These are phyloP conservation scores for Diaporthe vexans DNA, from an alignment of 2,329 filamentous ascomycete genomes.

Conservation along the genomic window DNA sequence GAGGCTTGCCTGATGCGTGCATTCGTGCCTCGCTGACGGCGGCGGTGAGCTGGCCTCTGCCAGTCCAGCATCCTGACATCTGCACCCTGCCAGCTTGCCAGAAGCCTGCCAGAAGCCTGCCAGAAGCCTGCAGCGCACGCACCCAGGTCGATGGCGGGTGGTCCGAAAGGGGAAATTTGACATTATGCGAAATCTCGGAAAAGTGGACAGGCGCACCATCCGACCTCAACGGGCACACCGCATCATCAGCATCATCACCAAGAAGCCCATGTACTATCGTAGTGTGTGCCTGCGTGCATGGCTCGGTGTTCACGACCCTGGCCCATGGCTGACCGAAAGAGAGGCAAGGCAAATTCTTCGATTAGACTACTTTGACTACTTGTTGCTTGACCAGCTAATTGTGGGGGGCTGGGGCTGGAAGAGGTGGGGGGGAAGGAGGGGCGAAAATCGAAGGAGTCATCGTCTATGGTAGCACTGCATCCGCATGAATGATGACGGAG, in stretches of 20 bases:
- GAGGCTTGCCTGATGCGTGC: slow-evolving; percentile 15
- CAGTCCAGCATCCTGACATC: neutral
- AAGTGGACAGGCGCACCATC: slow-evolving; percentile 35
- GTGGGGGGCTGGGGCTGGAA: slow-evolving; percentile 25
- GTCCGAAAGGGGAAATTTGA: slow-evolving; percentile 28
- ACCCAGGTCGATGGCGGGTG: slow-evolving; percentile 20
- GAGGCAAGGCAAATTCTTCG: slow-evolving; percentile 1
- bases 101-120: neutral
- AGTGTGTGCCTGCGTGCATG: no score
- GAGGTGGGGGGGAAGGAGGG: neutral
- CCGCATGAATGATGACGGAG: slow-evolving; percentile 32
- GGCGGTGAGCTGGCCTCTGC: slow-evolving; percentile 14
- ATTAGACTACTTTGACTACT: no score
- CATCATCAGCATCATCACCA: slow-evolving; percentile 10
- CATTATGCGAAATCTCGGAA: slow-evolving; percentile 23
- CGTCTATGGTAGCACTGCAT: slow-evolving; percentile 17
- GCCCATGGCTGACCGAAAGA: slow-evolving; percentile 7
- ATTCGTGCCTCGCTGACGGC: slow-evolving; percentile 28
- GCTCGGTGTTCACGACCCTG: neutral
- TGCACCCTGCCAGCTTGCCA: neutral
- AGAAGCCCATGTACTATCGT: neutral
- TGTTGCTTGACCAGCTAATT: neutral
- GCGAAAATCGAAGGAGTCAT: slow-evolving; percentile 19
- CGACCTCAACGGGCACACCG: slow-evolving; percentile 26
- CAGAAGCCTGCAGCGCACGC: neutral